phyloP scores from a whole-genome alignment of 176 grass and related monocot species.

The Otatea glauca region DNA sequence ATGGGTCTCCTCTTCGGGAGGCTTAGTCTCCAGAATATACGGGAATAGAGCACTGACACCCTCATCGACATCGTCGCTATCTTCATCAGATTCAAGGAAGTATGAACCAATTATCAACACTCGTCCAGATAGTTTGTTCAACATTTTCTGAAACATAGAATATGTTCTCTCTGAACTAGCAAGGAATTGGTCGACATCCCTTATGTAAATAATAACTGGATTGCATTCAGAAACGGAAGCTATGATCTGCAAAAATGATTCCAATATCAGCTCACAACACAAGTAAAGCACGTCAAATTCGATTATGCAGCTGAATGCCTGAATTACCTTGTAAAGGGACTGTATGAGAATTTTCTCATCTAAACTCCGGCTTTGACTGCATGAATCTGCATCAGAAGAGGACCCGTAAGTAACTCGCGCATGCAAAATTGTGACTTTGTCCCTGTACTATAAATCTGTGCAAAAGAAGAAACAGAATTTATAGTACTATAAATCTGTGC shows the following conservation, averaged over 20 bases:
- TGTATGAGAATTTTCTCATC: constrained; percentile 68
- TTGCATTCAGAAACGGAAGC: constrained; percentile 54
- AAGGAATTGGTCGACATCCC: constrained; percentile 65
- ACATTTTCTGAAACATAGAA: constrained; percentile 75
- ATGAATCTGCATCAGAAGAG: constrained; percentile 24
- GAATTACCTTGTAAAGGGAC: constrained; percentile 81
- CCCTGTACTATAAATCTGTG: not conserved
- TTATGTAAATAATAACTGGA: constrained; percentile 79
- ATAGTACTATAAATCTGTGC: not conserved
- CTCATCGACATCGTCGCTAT: constrained; percentile 49
- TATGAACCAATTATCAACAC: constrained; percentile 84
- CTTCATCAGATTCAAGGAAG: constrained; percentile 50
- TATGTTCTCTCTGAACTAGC: constrained; percentile 51
- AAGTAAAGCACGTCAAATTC: not conserved
- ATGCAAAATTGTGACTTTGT: not conserved
- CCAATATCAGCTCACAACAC: constrained; percentile 34
- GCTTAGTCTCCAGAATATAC: constrained; percentile 70
- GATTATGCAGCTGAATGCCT: constrained; percentile 22
- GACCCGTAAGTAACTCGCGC: constrained; percentile 5
- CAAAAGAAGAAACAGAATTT: not conserved
- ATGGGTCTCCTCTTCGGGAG: constrained; percentile 62
- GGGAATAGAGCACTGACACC: constrained; percentile 67
- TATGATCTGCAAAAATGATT: constrained; percentile 55
- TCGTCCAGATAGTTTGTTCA: constrained; percentile 64
- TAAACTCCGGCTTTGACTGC: constrained; percentile 50